Evolutionary conservation across 2,329 filamentous ascomycete species (phyloP), one percentile per base, ranked within the genome.

Genomic region (Cordyceps tenuipes): DNA sequence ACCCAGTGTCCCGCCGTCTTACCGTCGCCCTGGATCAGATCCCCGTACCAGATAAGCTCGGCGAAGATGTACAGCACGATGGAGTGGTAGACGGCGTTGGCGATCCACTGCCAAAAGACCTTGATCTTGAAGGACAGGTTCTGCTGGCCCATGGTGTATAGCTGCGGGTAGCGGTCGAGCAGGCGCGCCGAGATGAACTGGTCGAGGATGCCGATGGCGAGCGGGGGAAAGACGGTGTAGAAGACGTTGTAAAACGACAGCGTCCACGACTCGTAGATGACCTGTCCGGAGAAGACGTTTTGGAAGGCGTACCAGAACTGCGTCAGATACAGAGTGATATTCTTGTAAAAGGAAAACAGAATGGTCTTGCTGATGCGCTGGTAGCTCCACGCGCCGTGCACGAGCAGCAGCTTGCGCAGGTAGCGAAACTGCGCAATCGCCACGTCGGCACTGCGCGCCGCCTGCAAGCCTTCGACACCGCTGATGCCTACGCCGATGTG

Each of bases 271-370:
- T 99, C 94, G 81, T 92, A 97, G 71, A 99, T 97, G 70, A 97
- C 91, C 72, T 97, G 88, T 56, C 94, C 94, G 1, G 93, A 97
- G 75, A 97, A 99, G 65, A 90, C 90, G 73, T 99, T 99, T 82
- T 96, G 91, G 79, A 99, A 99, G 0, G 91, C 90, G 75, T 94
- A 97, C 89, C 95, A 99, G 72, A 99, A 99, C 72, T 99, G 95
- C 62, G 95, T 99, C 89, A 99, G 92, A 76, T 97, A 99, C 63
- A 99, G 80, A 21, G 92, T 88, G 66, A 97, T 97, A 76, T 99
- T 99, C 81, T 99, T 99, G 81, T 99, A 99, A 74, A 97, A 99
- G 7, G 94, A 97, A 76, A 96, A 99, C 63, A 99, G 75, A 68
- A 99, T 97, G 62, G 96, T 91, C 77, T 96, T 96, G 81, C 89